Evolutionary conservation across 208 protist species (phyloP).

Genomic region (Entamoeba dispar): DNA sequence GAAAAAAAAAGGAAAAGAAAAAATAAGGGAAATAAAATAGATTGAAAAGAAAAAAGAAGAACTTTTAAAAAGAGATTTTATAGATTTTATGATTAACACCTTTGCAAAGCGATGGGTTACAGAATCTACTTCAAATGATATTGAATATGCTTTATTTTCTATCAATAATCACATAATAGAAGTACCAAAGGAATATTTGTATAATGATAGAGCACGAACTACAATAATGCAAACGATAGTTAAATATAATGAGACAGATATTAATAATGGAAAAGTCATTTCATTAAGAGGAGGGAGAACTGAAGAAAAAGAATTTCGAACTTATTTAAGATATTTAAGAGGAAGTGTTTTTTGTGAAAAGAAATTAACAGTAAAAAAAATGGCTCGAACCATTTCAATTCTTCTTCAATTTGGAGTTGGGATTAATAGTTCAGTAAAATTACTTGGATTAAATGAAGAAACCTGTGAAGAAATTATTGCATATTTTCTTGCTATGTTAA

Average conservation of each 20-base stretch:
- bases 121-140: no score
- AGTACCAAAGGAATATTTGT: not conserved
- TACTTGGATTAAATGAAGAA: not conserved
- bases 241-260: not conserved
- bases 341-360: not conserved
- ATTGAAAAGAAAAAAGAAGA: no score
- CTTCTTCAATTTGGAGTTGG: not conserved
- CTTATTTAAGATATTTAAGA: not conserved
- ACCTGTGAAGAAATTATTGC: not conserved
- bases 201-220: not conserved
- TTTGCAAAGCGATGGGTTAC: no score
- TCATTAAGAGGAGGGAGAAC: not conserved
- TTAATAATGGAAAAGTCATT: not conserved
- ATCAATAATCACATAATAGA: not conserved
- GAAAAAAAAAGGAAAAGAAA: no score
- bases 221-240: not conserved
- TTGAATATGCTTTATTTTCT: not conserved
- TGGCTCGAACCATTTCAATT: not conserved
- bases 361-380: not conserved
- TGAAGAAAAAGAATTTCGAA: not conserved
- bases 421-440: not conserved
- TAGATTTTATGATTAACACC: no score
- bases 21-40: no score
- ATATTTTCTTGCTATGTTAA: not conserved
- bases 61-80: no score